phyloP scores from a whole-genome alignment of 2,329 filamentous ascomycete species.

The Cercospora zeae-maydis region DNA sequence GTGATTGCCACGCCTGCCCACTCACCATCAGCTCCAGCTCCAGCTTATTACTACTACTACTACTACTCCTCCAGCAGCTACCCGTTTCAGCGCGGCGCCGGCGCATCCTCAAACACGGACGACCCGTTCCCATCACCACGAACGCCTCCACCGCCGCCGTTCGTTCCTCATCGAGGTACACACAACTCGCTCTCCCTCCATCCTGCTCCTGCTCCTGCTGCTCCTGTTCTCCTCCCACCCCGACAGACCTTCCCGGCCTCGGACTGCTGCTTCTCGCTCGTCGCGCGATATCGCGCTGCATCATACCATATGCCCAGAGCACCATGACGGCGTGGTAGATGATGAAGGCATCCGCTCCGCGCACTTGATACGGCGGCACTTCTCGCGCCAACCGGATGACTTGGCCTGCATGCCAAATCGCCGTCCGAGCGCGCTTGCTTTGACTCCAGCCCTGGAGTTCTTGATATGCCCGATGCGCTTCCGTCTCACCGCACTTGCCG shows the following conservation, averaged over 20 bases:
- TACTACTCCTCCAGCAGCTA: no score
- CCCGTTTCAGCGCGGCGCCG: no score
- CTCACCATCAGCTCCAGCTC: no score
- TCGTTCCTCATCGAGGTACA: constrained; percentile 18
- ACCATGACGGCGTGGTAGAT: constrained; percentile 23
- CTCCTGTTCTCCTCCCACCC: no score
- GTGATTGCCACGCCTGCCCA: background rate
- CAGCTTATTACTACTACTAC: no score
- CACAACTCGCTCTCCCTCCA: background rate
- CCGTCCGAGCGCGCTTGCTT: constrained; percentile 20
- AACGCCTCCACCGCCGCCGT: constrained; percentile 10
- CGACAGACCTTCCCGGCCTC: background rate
- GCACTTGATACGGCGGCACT: constrained; percentile 20
- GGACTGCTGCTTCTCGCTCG: constrained; percentile 12
- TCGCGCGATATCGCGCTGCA: constrained; percentile 14
- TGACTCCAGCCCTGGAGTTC: constrained; percentile 19
- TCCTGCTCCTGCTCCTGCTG: background rate
- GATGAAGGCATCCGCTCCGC: constrained; percentile 21
- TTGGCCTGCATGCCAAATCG: constrained; percentile 24
- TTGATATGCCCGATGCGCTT: constrained; percentile 24
- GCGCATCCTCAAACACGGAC: constrained; percentile 17
- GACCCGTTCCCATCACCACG: constrained; percentile 17
- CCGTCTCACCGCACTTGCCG: constrained; percentile 23
- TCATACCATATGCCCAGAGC: constrained; percentile 24
- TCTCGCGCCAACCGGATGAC: constrained; percentile 15